phyloP scores from a whole-genome alignment of 306 rosid species.

The Quercus variabilis region DNA sequence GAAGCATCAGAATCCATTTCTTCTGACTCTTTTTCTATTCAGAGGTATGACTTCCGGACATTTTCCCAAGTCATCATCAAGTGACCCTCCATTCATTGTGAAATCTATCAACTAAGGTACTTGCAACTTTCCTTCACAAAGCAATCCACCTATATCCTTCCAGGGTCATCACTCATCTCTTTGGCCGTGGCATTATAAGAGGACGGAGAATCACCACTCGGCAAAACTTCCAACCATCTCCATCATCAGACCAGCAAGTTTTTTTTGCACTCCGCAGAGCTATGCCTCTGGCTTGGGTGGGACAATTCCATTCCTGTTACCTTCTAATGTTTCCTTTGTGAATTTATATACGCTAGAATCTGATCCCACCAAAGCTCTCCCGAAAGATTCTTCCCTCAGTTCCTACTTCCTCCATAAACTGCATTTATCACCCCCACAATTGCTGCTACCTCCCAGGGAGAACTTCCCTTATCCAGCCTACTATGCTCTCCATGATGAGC shows the following conservation, averaged over 20 bases:
- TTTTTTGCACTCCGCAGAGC: background rate
- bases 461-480: slow-evolving; percentile 13
- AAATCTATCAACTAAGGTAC: slow-evolving; percentile 21
- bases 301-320: slow-evolving; percentile 5
- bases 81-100: slow-evolving; percentile 13
- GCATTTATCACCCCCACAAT: slow-evolving; percentile 21
- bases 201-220: slow-evolving; percentile 16
- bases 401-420: slow-evolving; percentile 14
- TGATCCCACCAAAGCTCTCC: slow-evolving; percentile 12
- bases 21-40: slow-evolving; percentile 37
- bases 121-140: slow-evolving; percentile 21
- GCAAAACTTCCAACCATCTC: slow-evolving; percentile 13
- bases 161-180: slow-evolving; percentile 26
- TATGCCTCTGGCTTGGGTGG: slow-evolving; percentile 11
- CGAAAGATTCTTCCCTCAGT: slow-evolving; percentile 16
- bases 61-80: slow-evolving; percentile 21
- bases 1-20: slow-evolving; percentile 40
- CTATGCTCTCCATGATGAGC: slow-evolving; percentile 23
- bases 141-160: slow-evolving; percentile 16
- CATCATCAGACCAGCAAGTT: slow-evolving; percentile 6
- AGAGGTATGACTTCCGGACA: slow-evolving; percentile 33
- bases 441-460: slow-evolving; percentile 24
- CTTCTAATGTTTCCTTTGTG: slow-evolving; percentile 20
- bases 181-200: slow-evolving; percentile 8
- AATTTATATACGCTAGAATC: slow-evolving; percentile 27